Evolutionary conservation across 1,139 yeast species (phyloP).

Genomic region (Barnettozyma hawaiiensis): DNA sequence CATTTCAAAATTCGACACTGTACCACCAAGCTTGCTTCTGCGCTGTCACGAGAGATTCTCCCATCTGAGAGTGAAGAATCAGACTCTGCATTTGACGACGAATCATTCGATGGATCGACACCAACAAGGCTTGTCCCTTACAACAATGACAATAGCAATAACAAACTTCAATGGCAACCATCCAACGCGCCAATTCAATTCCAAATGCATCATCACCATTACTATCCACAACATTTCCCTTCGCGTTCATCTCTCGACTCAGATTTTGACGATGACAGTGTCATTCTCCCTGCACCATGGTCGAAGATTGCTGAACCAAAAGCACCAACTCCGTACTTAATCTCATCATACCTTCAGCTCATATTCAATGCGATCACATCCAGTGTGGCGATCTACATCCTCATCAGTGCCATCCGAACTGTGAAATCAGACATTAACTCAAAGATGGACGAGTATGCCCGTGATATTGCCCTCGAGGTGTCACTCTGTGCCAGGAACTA

Average conservation of each 20-base stretch:
- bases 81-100: conserved; percentile 4
- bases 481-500: conserved; percentile 44
- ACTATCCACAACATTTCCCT: conserved; percentile 27
- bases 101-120: neutral
- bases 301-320: conserved; percentile 22
- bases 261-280: conserved; percentile 3
- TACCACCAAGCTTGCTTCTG: conserved; percentile 15
- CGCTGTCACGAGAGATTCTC: conserved; percentile 12
- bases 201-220: conserved; percentile 43
- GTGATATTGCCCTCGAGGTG: conserved; percentile 21
- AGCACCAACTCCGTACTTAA: conserved; percentile 40
- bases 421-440: conserved; percentile 48
- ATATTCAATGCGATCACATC: conserved; percentile 42
- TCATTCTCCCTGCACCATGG: conserved; percentile 44
- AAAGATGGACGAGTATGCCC: conserved; percentile 35
- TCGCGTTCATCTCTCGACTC: conserved; percentile 5
- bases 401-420: conserved; percentile 39
- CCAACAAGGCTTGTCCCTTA: conserved; percentile 7
- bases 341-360: conserved; percentile 56
- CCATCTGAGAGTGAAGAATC: conserved; percentile 8
- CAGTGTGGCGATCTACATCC: conserved; percentile 37
- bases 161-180: conserved; percentile 1
- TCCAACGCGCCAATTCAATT: conserved; percentile 24
- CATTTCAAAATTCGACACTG: conserved; percentile 6
- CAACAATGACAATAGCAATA: neutral